phyloP scores from a whole-genome alignment of 768 basidiomycete genomes.

The Kwoniella botswanensis region DNA sequence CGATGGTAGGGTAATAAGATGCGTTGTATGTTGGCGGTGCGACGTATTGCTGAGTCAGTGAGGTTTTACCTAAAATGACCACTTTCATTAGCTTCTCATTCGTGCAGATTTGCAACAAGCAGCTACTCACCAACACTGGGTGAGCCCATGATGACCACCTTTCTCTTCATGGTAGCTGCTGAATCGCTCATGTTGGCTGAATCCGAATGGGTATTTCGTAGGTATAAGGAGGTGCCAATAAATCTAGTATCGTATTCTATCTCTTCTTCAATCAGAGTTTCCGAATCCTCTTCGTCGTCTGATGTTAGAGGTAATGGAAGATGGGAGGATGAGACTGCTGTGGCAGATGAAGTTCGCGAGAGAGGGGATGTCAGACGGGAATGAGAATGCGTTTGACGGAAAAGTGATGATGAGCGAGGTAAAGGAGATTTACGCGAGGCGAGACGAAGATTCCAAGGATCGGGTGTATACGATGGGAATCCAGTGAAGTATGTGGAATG shows the following conservation, averaged over 20 bases:
- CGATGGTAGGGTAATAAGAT: constrained; percentile 93
- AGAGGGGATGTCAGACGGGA: neutral
- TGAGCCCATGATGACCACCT: constrained; percentile 58
- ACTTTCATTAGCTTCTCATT: constrained; percentile 14
- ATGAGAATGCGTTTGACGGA: neutral
- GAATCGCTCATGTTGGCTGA: constrained; percentile 16
- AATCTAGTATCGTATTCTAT: neutral
- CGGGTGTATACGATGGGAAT: constrained; percentile 15
- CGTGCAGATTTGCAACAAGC: too few species aligned
- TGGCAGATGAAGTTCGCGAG: neutral
- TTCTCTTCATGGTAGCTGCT: constrained; percentile 45
- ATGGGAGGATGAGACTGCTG: constrained; percentile 10
- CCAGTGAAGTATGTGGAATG: constrained; percentile 25
- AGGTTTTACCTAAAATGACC: constrained; percentile 79
- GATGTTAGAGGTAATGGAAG: neutral
- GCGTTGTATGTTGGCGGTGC: constrained; percentile 85
- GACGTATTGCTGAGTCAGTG: constrained; percentile 88
- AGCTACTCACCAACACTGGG: constrained; percentile 58
- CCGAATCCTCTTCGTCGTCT: constrained; percentile 16
- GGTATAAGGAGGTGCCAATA: constrained; percentile 5
- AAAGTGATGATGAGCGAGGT: constrained; percentile 5
- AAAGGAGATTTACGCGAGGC: constrained; percentile 20
- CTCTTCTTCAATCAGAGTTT: constrained; percentile 13
- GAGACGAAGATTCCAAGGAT: constrained; percentile 20
- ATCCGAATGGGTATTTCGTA: constrained; percentile 5